Evolutionary conservation across 116 monocot species (phyloP), one percentile per base, ranked within the genome.

Genomic region (Posidonia oceanica): DNA sequence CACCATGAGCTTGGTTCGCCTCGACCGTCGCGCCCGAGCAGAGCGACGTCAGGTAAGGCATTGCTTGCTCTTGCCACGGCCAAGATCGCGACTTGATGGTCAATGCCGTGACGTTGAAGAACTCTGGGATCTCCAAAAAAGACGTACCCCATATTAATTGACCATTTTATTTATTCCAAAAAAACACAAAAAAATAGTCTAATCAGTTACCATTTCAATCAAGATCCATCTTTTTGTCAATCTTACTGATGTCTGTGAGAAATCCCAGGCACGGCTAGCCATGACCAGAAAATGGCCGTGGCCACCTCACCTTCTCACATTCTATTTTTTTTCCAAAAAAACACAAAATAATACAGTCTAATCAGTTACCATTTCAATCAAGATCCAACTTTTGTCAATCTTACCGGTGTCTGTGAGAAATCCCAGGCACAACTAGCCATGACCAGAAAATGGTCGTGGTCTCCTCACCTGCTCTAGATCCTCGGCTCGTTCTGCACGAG

Each of bases 31-130:
- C 6, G 86, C 94, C 37, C 91, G 83, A 12, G 76, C 36, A 91
- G 79, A 94, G 90, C 54, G 90, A 88, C 18, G 91, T 90, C 53
- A 76, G 76, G 69, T 85, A 79, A 23, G 94, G 94, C 53, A 94
- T 63, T 20, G 94, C 94, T 53, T 85, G 94, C 77, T 94, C 94
- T 77, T 94, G 94, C 86, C 86, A 94, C 4, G 88, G 79, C 71
- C 74, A 88, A 0, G 80, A 59, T n/a, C 91, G 77, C 10, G 94
- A 78, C 69, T 94, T 91, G 6, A 80, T 29, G 7, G 77, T 71
- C 21, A 94, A 79, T 10, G 80, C 74, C n/a, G 94, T 90, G 75
- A 94, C 44, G 74, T 88, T 94, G 67, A 71, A 67, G 73, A 87
- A 81, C 64, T 83, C 80, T 2, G 81, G 82, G 20, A 84, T 66